phyloP scores from a whole-genome alignment of 2,329 filamentous ascomycete genomes.

The Madurella mycetomatis region DNA sequence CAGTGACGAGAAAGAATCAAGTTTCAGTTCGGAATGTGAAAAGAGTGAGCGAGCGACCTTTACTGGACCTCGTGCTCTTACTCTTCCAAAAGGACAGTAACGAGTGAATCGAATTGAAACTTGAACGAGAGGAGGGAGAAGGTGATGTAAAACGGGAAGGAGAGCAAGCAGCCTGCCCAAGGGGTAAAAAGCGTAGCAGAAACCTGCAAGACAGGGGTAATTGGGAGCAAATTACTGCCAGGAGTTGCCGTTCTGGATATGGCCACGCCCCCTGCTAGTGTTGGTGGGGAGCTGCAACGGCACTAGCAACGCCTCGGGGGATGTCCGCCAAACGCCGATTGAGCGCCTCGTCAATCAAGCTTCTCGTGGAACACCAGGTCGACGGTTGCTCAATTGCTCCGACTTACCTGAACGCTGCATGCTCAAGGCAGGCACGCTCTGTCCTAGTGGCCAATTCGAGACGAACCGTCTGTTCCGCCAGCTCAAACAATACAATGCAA shows the following conservation, averaged over 20 bases:
- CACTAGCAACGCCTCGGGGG: too few relatives aligned
- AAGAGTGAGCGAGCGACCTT: slow-evolving; percentile 7
- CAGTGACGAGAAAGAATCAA: slow-evolving; percentile 1
- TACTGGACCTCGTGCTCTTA: slow-evolving; percentile 4
- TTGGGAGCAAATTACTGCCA: slow-evolving; percentile 23
- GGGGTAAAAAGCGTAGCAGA: slow-evolving; percentile 21
- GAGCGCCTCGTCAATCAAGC: too few relatives aligned
- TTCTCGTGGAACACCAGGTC: too few relatives aligned
- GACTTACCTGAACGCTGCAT: too few relatives aligned
- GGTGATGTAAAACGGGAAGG: slow-evolving; percentile 22
- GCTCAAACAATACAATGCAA: not conserved
- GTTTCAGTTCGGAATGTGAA: slow-evolving; percentile 1
- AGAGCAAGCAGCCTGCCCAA: slow-evolving; percentile 19
- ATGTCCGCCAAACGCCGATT: too few relatives aligned
- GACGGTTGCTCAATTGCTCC: too few relatives aligned
- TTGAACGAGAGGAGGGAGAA: slow-evolving; percentile 19
- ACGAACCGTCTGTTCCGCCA: not conserved
- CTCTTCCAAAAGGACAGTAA: slow-evolving; percentile 21
- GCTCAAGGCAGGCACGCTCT: too few relatives aligned
- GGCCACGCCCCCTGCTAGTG: not conserved
- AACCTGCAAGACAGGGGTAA: slow-evolving; percentile 23
- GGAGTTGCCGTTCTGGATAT: slow-evolving; percentile 16
- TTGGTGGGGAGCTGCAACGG: too few relatives aligned
- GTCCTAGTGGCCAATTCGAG: too few relatives aligned
- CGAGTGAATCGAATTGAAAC: slow-evolving; percentile 27